These are phyloP conservation scores for Naematelia aurantialba DNA, from an alignment of 768 basidiomycete genomes.

Conservation along the genomic window DNA sequence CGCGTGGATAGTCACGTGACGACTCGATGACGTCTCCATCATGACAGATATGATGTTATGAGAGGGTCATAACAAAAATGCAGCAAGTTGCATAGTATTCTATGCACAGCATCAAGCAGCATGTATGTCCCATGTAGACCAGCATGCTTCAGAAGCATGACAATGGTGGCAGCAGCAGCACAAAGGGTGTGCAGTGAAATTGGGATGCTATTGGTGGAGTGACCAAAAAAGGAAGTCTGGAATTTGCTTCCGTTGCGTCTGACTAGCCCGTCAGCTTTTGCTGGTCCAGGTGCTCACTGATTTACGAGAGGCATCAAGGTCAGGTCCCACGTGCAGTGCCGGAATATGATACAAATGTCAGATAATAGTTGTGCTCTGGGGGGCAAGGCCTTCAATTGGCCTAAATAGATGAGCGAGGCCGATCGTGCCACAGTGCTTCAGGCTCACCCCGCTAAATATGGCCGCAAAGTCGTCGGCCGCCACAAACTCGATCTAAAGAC, in stretches of 20 bases:
- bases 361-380: too few relatives aligned
- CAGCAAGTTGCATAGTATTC: too few relatives aligned
- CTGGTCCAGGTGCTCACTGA: background rate
- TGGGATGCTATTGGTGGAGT: background rate
- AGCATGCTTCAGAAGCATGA: background rate
- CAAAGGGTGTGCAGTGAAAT: background rate
- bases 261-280: too few relatives aligned
- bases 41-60: too few relatives aligned
- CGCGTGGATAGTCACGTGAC: too few relatives aligned
- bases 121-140: background rate
- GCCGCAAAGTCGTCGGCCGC: slow-evolving; percentile 23
- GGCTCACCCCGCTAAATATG: slow-evolving; percentile 27
- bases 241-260: background rate
- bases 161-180: background rate
- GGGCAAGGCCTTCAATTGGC: background rate
- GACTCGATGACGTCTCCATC: too few relatives aligned
- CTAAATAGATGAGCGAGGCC: background rate
- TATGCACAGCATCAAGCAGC: background rate
- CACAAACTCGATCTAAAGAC: slow-evolving; percentile 19
- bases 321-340: background rate
- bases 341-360: background rate
- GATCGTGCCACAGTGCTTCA: background rate
- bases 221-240: too few relatives aligned
- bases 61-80: too few relatives aligned
- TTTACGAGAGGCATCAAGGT: background rate